Evolutionary conservation across 2,329 filamentous ascomycete species (phyloP), one percentile per base, ranked within the genome.

Genomic region (Exutisphaerella laricina): DNA sequence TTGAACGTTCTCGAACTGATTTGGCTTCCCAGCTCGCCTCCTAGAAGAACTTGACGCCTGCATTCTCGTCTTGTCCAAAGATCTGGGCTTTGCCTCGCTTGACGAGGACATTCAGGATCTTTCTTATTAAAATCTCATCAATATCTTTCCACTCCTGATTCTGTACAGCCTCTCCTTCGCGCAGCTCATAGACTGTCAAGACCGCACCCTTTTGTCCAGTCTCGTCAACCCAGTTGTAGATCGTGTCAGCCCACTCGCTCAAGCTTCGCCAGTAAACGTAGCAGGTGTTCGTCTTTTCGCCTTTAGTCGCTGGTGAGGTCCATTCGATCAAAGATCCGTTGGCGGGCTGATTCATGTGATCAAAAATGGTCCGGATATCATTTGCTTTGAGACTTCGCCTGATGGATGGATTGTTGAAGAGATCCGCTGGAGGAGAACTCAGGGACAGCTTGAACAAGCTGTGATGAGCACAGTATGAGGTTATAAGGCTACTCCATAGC

Each of bases 11-110:
- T 29, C 14, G 29, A 18, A 33, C 8, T 8, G 20, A 18, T 10
- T 18, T 23, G 33, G 13, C 31, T 3, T 12, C 20, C 14, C 17
- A 35, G 33, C 23, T 13, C 18, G 8, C 18, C 29, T 22, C 26
- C 82, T 70, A 96, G 63, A 97, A 97, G 70, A 98, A 97, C 70
- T 98, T 98, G 53, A 97, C 88, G 58, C 92, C 92, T 59, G 85
- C 80, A 48, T 86, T 85, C 62, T 90, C 88, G 58, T 90, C 88
- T 41, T 80, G 78, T 23, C 90, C 90, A 69, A 98, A 97, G 18
- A 97, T 80, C 66, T 97, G 90, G 10, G 89, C 90, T 68, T 85
- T 94, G 55, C 88, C 88, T 50, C 84, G 78, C 73, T 94, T 95
- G 25, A 94, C 89, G 36, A 96, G 74, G 37, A 92, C 73, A 47